phyloP scores from a whole-genome alignment of 129 eudicot species.

The Tanacetum coccineum region DNA sequence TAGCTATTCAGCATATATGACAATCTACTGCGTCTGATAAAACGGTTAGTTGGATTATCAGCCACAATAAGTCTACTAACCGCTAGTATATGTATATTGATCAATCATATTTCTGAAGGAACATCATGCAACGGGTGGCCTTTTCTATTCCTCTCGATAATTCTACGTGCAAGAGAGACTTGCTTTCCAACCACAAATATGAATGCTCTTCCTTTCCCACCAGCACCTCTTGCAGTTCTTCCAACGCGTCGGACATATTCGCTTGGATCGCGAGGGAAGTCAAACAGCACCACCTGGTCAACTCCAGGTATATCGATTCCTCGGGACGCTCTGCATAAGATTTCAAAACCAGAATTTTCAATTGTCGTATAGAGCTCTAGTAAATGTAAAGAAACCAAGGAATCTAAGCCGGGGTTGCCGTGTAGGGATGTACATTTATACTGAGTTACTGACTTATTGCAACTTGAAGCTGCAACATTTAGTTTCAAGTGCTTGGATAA shows the following conservation, averaged over 20 bases:
- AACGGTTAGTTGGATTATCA: no score
- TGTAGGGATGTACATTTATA: background rate
- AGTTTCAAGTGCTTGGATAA: no score
- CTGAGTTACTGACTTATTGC: no score
- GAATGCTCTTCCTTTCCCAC: constrained; percentile 81
- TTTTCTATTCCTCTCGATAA: constrained; percentile 72
- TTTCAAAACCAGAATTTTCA: background rate
- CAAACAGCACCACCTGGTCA: constrained; percentile 87
- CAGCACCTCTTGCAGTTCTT: constrained; percentile 97
- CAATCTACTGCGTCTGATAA: no score
- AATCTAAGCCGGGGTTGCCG: background rate
- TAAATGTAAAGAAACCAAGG: background rate
- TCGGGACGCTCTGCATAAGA: constrained; percentile 71
- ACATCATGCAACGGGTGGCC: constrained; percentile 95
- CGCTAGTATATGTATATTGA: background rate
- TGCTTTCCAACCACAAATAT: constrained; percentile 95
- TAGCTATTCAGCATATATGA: background rate
- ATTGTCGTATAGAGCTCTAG: background rate
- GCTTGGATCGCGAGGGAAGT: constrained; percentile 98
- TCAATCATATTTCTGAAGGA: constrained; percentile 40
- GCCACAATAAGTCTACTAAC: background rate
- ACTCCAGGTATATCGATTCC: constrained; percentile 92
- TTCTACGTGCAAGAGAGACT: constrained; percentile 83
- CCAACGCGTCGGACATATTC: constrained; percentile 98
- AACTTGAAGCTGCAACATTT: no score